phyloP scores from a whole-genome alignment of 768 basidiomycete genomes.

The Boletus bicolor region DNA sequence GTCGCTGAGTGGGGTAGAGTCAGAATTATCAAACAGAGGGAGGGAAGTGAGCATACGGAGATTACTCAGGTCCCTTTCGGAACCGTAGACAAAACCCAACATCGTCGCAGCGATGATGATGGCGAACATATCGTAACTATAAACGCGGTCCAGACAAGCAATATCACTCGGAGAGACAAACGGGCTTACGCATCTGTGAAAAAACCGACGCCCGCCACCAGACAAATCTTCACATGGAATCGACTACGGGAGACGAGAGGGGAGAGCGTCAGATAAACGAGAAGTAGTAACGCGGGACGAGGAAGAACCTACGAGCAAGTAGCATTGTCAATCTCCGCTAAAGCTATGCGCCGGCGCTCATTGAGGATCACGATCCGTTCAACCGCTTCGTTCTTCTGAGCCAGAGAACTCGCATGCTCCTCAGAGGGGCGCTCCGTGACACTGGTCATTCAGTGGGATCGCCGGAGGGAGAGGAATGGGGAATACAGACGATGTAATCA shows the following conservation, averaged over 20 bases:
- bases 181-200: conserved; percentile 72
- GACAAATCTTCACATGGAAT: conserved; percentile 76
- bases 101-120: conserved; percentile 81
- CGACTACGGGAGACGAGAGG: conserved; percentile 48
- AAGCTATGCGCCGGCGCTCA: conserved; percentile 1
- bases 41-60: neutral
- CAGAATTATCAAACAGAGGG: neutral
- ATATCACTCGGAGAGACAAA: neutral
- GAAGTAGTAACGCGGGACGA: neutral
- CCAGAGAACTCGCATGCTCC: neutral
- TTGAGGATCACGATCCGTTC: neutral
- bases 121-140: conserved; percentile 73
- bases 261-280: neutral
- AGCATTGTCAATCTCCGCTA: neutral
- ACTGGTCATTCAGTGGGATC: neutral
- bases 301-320: neutral
- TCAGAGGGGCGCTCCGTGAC: neutral
- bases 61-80: too few relatives aligned
- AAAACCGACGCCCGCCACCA: conserved; percentile 76
- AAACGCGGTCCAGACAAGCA: neutral
- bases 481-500: too few relatives aligned
- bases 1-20: too few relatives aligned
- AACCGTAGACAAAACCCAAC: conserved; percentile 73
- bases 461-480: neutral
- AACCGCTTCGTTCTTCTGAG: neutral